Percentiles rank a stretch among this genome's conserved stretches.
These are phyloP conservation scores for Bombardia bombarda DNA, from an alignment of 495 filamentous ascomycete species.

Conservation along the genomic window DNA sequence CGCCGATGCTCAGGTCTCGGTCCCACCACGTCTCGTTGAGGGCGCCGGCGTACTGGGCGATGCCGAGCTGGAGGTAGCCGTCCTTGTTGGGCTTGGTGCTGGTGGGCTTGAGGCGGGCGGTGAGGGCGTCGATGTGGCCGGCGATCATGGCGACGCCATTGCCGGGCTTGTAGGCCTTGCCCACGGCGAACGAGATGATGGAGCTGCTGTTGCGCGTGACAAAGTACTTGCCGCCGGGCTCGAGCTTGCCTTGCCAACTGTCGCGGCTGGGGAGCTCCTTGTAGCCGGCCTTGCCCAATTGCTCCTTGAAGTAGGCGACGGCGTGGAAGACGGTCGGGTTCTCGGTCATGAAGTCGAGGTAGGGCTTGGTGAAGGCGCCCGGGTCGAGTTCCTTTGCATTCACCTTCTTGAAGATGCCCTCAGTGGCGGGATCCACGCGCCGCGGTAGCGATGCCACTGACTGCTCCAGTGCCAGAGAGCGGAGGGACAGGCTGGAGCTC, in stretches of 20 bases:
- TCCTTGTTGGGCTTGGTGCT: conserved; percentile 70
- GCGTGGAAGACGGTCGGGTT: conserved; percentile 94
- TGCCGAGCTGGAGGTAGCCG: conserved; percentile 82
- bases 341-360: conserved; percentile 76
- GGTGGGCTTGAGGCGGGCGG: conserved; percentile 81
- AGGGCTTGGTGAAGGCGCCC: conserved; percentile 71
- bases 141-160: conserved; percentile 77
- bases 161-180: conserved; percentile 72
- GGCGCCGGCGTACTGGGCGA: conserved; percentile 86
- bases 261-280: conserved; percentile 70
- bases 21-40: conserved; percentile 91
- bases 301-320: conserved; percentile 63
- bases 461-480: conserved; percentile 19
- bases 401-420: conserved; percentile 10
- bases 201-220: conserved; percentile 78
- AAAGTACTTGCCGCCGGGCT: conserved; percentile 82
- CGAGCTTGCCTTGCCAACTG: conserved; percentile 65
- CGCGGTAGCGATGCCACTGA: conserved; percentile 10
- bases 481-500: conserved; percentile 33
- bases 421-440: conserved; percentile 9
- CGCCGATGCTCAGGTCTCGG: conserved; percentile 83
- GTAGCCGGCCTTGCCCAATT: conserved; percentile 65
- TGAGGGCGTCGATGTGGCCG: conserved; percentile 88
- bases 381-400: conserved; percentile 33
- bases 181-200: conserved; percentile 80